phyloP scores from a whole-genome alignment of 352 stramenopile genomes.

The Globisporangium paroecandrum region DNA sequence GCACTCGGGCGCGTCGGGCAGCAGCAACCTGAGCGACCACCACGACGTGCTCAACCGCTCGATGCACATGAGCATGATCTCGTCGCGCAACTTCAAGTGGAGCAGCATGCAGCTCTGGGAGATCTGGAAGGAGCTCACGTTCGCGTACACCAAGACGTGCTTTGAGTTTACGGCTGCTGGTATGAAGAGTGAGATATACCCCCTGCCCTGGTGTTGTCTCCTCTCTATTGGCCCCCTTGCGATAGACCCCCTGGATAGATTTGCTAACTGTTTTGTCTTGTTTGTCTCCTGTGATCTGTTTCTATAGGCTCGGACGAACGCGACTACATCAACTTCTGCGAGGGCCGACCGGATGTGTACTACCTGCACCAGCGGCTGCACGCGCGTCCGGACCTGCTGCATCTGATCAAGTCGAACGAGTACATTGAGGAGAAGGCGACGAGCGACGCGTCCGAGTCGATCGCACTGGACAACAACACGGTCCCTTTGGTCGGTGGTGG shows the following conservation, averaged over 20 bases:
- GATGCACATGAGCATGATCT: constrained; percentile 20
- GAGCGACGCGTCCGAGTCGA: constrained; percentile 51
- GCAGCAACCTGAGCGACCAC: constrained; percentile 9
- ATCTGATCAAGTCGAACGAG: constrained; percentile 82
- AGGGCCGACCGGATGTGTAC: constrained; percentile 69
- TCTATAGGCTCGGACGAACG: constrained; percentile 61
- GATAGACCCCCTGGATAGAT: not conserved
- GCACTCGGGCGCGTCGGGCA: not conserved
- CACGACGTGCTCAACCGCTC: constrained; percentile 8
- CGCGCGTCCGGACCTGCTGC: constrained; percentile 62
- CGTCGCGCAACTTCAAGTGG: constrained; percentile 69
- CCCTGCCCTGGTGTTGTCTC: not conserved
- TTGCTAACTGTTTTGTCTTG: constrained; percentile 22
- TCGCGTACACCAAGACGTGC: constrained; percentile 79
- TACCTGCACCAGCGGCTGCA: constrained; percentile 79
- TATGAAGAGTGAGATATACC: constrained; percentile 72
- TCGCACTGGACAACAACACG: constrained; percentile 18
- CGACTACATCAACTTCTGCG: constrained; percentile 79
- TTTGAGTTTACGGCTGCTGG: constrained; percentile 81
- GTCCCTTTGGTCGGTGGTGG: not conserved
- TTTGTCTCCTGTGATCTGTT: constrained; percentile 17
- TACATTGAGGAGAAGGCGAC: constrained; percentile 78
- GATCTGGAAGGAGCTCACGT: constrained; percentile 81
- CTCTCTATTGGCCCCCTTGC: not conserved
- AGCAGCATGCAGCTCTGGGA: constrained; percentile 82